Percentiles rank a stretch among this genome's conserved stretches.
phyloP scores from a whole-genome alignment of 495 filamentous ascomycete genomes.

The Halenospora varia region DNA sequence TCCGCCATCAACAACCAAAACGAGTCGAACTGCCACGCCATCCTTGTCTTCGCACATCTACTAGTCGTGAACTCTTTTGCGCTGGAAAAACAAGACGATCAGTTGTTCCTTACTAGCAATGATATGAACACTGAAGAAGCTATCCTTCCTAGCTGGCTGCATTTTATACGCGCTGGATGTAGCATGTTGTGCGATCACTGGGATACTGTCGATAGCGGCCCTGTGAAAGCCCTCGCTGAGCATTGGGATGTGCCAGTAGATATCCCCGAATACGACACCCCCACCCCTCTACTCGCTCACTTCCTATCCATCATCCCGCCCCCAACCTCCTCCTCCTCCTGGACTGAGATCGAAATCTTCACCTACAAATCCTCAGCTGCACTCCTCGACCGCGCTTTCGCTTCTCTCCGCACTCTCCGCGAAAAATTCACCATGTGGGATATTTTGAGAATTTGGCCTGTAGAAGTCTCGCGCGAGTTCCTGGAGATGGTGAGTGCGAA shows the following conservation, averaged over 20 bases:
- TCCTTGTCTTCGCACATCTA: constrained; percentile 32
- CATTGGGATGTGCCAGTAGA: constrained; percentile 9
- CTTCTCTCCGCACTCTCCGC: too few species aligned
- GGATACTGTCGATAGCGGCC: constrained; percentile 4
- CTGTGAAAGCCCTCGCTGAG: not conserved
- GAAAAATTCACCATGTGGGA: too few species aligned
- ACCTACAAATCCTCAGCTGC: too few species aligned
- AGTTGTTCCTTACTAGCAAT: constrained; percentile 3
- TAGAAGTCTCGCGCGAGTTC: too few species aligned
- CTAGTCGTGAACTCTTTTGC: constrained; percentile 17
- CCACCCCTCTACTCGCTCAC: too few species aligned
- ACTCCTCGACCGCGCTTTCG: too few species aligned
- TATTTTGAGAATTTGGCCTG: too few species aligned
- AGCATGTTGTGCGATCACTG: constrained; percentile 9
- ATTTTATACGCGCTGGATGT: constrained; percentile 13
- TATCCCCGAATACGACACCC: too few species aligned
- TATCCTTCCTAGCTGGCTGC: constrained; percentile 12
- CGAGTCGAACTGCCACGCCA: constrained; percentile 29
- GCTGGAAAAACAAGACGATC: constrained; percentile 11
- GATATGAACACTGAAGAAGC: not conserved
- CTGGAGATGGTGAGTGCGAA: too few species aligned
- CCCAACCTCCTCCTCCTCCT: too few species aligned
- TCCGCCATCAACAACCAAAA: constrained; percentile 24
- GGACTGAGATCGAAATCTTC: too few species aligned
- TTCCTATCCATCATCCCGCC: too few species aligned